Evolutionary conservation across 179 eudicot genomes (phyloP).

Genomic region (Vitellaria paradoxa): DNA sequence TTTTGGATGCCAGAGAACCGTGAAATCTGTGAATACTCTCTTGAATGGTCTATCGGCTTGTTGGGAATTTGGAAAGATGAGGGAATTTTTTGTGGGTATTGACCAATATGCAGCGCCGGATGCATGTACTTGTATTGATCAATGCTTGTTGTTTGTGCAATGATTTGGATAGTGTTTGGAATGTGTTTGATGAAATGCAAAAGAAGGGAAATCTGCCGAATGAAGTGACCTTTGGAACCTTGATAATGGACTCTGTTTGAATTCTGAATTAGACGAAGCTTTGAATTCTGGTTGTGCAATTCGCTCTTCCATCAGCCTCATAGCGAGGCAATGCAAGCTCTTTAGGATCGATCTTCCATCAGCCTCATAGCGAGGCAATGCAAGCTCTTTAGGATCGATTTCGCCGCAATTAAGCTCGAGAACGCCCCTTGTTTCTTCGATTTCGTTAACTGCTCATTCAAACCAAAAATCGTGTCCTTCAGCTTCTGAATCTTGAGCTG

Average conservation of each 20-base stretch:
- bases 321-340: conserved; percentile 80
- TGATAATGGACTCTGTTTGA: conserved; percentile 55
- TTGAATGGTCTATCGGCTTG: conserved; percentile 51
- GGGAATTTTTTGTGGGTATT: conserved; percentile 35
- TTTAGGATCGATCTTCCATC: conserved; percentile 97
- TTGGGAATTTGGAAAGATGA: conserved; percentile 41
- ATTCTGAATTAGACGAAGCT: conserved; percentile 43
- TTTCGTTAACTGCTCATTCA: conserved; percentile 78
- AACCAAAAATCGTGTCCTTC: conserved; percentile 73
- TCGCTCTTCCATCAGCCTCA: conserved; percentile 93
- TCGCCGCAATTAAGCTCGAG: conserved; percentile 92
- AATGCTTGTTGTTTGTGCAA: conserved; percentile 34
- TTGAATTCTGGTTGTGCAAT: conserved; percentile 61
- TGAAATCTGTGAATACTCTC: conserved; percentile 64
- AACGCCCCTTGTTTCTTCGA: conserved; percentile 93
- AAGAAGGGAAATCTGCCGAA: conserved; percentile 45
- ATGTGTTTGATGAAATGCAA: conserved; percentile 76
- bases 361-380: conserved; percentile 85
- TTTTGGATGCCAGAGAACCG: conserved; percentile 49
- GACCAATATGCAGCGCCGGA: conserved; percentile 45
- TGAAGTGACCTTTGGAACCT: conserved; percentile 60
- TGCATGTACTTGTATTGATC: conserved; percentile 63
- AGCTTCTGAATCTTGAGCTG: conserved; percentile 95
- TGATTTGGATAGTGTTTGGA: conserved; percentile 51
- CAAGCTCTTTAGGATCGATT: conserved; percentile 89